Evolutionary conservation across 176 grass and related monocot species (phyloP), one percentile per base, ranked within the genome.

Genomic region (Avena atlantica): DNA sequence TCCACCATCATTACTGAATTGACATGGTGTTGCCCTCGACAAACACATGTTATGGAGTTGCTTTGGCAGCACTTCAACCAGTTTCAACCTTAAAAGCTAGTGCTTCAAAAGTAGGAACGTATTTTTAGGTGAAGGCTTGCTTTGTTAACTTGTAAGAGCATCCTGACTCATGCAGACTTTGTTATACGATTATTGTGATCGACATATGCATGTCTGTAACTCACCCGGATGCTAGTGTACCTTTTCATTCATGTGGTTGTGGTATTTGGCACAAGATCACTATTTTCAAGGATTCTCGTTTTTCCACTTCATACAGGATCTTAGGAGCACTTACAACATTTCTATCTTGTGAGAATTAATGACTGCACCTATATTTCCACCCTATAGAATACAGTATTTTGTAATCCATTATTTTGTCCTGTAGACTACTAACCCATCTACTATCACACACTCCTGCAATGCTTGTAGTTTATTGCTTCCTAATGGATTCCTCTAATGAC

Each of bases 111-210:
- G 53, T 63, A 83, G 25, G 23, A 49, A 10, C 34, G 17, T 20
- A 27, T 85, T 87, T 87, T 87, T 24, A 74, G 65, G 66, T 79
- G 80, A 79, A 89, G 42, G 67, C 74, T 74, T 91, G 59, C 25
- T 89, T 79, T 83, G 60, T 42, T 77, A 78, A 44, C 48, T 83
- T 63, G 47, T 79, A 74, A 59, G 76, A 87, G 74, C 59, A 76
- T 87, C 49, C 45, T 48, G 9, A 48, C 45, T 80, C 85, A 74
- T 86, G 48, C 85, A 76, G 67, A 74, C 19, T 68, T 27, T 34
- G 23, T 59, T 87, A 2, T 31, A 0, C 56, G 57, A 82, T 63
- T 84, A 36, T 49, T 66, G 75, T 74, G 47, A 74, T 80, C 24
- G 24, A 37, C 45, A 37, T 11, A 13, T 80, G 25, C 69, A 79